These are phyloP conservation scores for Ogataea haglerorum DNA, from an alignment of 805 yeast genomes.

Conservation along the genomic window DNA sequence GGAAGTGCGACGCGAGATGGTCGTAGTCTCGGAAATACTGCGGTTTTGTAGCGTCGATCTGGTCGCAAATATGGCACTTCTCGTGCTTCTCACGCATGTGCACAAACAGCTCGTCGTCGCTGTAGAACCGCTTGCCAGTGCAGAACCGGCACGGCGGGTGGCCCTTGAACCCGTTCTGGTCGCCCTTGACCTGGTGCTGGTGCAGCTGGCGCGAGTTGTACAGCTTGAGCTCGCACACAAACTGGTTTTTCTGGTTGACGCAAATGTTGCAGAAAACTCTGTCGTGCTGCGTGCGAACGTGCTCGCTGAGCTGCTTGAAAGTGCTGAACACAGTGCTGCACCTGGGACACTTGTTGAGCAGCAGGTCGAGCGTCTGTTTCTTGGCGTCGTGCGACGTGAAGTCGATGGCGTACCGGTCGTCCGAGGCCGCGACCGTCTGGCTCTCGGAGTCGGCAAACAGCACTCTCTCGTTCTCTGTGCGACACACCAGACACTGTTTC, in stretches of 20 bases:
- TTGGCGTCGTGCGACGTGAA: conserved; percentile 55
- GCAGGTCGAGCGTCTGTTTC: conserved; percentile 46
- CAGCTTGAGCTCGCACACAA: conserved; percentile 64
- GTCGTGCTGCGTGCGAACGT: conserved; percentile 61
- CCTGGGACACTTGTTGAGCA: conserved; percentile 54
- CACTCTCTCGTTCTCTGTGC: conserved; percentile 59
- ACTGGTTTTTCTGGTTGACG: conserved; percentile 69
- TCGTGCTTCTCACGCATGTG: conserved; percentile 87
- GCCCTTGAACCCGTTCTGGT: conserved; percentile 74
- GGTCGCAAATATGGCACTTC: conserved; percentile 86
- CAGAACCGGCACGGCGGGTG: conserved; percentile 90
- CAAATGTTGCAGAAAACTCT: conserved; percentile 72
- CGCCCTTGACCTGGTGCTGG: conserved; percentile 72
- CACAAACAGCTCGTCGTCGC: conserved; percentile 77
- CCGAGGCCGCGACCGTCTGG: conserved; percentile 20
- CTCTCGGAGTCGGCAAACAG: conserved; percentile 60
- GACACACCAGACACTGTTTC: conserved; percentile 76
- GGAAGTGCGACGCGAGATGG: conserved; percentile 71
- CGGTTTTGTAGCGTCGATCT: conserved; percentile 55
- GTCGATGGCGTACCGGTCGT: conserved; percentile 49
- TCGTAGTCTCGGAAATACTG: conserved; percentile 78
- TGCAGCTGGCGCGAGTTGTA: conserved; percentile 61
- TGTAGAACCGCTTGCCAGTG: conserved; percentile 68
- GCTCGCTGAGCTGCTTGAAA: conserved; percentile 61
- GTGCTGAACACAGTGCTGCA: conserved; percentile 34